A percentile compares a stretch with the other conserved stretches of the same genome.
These are phyloP conservation scores for Phytophthora sojae DNA, from an alignment of 352 stramenopile genomes.

Conservation along the genomic window DNA sequence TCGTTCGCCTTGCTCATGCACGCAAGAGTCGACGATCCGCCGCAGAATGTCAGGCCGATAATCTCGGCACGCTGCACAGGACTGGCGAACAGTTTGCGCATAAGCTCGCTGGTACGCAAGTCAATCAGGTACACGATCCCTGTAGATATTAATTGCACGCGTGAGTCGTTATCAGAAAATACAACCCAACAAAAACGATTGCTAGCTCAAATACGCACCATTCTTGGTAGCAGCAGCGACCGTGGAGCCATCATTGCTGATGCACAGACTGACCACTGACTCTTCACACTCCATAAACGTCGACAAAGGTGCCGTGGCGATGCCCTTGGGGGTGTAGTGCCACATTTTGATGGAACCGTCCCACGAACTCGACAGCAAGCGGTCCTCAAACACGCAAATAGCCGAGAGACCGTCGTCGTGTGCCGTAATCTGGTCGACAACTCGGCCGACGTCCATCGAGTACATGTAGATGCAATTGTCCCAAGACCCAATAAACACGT, in stretches of 20 bases:
- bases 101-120: constrained; percentile 67
- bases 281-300: constrained; percentile 85
- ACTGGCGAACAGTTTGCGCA: constrained; percentile 67
- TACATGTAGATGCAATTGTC: constrained; percentile 92
- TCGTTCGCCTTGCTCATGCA: constrained; percentile 80
- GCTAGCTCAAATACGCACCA: constrained; percentile 37
- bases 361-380: constrained; percentile 75
- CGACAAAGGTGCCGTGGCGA: constrained; percentile 66
- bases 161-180: background rate
- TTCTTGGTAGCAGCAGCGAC: constrained; percentile 71
- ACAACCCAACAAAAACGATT: background rate
- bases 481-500: constrained; percentile 84
- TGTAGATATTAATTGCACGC: constrained; percentile 15
- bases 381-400: constrained; percentile 81
- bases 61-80: constrained; percentile 66
- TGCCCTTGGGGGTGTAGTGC: constrained; percentile 75
- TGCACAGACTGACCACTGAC: constrained; percentile 67
- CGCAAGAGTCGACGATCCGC: constrained; percentile 54
- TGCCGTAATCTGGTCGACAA: constrained; percentile 83
- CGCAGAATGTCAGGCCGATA: constrained; percentile 70
- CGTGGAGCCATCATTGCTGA: constrained; percentile 69
- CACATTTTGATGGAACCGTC: constrained; percentile 85
- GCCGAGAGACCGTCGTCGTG: constrained; percentile 83
- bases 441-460: constrained; percentile 80
- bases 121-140: constrained; percentile 79